Conservation (phyloP, 225 moss, liverwort and hornwort species). For the Physcomitrium patens region DNA sequence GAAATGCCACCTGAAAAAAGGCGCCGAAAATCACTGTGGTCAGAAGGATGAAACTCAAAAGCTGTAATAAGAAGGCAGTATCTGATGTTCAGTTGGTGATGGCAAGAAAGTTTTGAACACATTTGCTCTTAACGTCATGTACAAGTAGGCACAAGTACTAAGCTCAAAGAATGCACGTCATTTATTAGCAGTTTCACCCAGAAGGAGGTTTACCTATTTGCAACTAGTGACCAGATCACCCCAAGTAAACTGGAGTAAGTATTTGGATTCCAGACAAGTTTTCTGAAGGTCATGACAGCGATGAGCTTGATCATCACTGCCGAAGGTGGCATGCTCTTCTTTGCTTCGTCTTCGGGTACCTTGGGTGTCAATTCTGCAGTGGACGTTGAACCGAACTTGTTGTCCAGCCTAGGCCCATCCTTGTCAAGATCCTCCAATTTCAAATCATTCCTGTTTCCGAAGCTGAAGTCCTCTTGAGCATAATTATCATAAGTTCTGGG, state of each 20-base stretch:
- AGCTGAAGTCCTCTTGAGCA: conserved; percentile 91
- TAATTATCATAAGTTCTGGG: conserved; percentile 82
- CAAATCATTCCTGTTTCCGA: conserved; percentile 85
- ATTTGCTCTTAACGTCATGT: neutral
- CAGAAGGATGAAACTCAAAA: conserved; percentile 1
- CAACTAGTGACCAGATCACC: conserved; percentile 80
- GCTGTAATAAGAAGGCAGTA: neutral
- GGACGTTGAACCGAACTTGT: conserved; percentile 88
- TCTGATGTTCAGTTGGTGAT: too few species aligned
- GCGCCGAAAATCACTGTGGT: neutral
- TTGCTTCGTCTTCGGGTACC: conserved; percentile 61
- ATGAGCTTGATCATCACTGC: conserved; percentile 89
- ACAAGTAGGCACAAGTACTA: neutral
- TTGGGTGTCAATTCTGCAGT: conserved; percentile 88
- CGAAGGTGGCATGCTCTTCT: conserved; percentile 76
- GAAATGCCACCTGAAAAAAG: conserved; percentile 74
- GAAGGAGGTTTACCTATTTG: conserved; percentile 62
- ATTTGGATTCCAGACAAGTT: conserved; percentile 92
- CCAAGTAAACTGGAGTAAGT: conserved; percentile 89
- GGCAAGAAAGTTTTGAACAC: neutral
- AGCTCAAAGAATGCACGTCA: neutral
- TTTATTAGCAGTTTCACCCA: neutral
- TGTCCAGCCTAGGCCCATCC: conserved; percentile 82
- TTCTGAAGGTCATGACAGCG: conserved; percentile 87
- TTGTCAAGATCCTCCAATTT: conserved; percentile 85